Percentiles rank a stretch among this genome's conserved stretches.
These are phyloP conservation scores for Pharus latifolius DNA, from an alignment of 176 grass and related monocot species.

Conservation along the genomic window DNA sequence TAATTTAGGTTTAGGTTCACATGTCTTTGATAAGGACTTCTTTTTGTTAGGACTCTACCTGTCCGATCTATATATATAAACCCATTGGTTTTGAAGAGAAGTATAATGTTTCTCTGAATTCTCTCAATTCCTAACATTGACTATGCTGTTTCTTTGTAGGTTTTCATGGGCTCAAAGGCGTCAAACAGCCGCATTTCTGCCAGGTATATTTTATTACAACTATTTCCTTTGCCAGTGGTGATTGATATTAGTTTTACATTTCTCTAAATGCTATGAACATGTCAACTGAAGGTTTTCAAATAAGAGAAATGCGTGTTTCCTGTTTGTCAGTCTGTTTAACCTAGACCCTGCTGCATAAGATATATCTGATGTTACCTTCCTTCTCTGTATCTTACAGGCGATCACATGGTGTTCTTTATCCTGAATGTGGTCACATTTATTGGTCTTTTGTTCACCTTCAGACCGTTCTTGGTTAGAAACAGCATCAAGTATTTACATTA, in stretches of 20 bases:
- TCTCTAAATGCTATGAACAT: neutral
- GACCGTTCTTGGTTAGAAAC: conserved; percentile 20
- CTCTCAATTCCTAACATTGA: neutral
- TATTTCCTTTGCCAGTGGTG: too few species aligned
- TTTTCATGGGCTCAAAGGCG: conserved; percentile 66
- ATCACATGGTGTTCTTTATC: conserved; percentile 51
- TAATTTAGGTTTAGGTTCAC: too few species aligned
- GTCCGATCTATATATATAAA: too few species aligned
- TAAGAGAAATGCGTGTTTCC: neutral
- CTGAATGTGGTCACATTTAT: conserved; percentile 28
- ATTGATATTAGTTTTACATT: too few species aligned
- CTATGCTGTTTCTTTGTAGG: conserved; percentile 7
- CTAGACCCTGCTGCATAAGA: neutral
- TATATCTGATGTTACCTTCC: neutral
- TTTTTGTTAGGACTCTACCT: too few species aligned
- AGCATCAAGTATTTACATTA: neutral
- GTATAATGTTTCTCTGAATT: too few species aligned
- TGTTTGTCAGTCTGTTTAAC: neutral
- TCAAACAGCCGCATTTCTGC: conserved; percentile 41
- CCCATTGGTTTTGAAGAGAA: too few species aligned
- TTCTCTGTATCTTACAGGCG: conserved; percentile 23
- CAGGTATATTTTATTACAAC: conserved; percentile 18
- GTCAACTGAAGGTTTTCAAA: neutral
- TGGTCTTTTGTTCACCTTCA: conserved; percentile 32
- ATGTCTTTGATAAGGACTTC: too few species aligned